These are phyloP conservation scores for Parmelia sp. DNA, from an alignment of 495 filamentous ascomycete genomes.

Conservation along the genomic window DNA sequence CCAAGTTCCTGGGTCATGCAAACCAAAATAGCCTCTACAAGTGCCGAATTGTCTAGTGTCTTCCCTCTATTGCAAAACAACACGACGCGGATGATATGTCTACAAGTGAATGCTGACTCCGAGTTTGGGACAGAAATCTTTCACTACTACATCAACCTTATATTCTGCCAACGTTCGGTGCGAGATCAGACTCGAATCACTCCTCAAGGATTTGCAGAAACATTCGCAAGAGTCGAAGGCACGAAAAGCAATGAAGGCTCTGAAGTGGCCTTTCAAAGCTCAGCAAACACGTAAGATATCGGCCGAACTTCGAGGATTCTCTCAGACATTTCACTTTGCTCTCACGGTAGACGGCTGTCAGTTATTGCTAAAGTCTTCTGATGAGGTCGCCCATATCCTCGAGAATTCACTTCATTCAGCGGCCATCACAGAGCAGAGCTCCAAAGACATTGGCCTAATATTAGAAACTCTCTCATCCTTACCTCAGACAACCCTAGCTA, in stretches of 20 bases:
- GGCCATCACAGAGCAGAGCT: slow-evolving; percentile 1
- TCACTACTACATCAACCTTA: slow-evolving; percentile 10
- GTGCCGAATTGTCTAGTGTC: too few species aligned
- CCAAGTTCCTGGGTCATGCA: too few species aligned
- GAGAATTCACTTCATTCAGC: neutral
- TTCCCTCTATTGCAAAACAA: too few species aligned
- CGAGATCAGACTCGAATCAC: slow-evolving; percentile 6
- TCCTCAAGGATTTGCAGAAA: slow-evolving; percentile 2
- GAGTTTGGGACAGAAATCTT: too few species aligned
- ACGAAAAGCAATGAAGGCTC: neutral
- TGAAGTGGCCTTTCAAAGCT: slow-evolving; percentile 12
- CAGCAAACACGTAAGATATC: neutral
- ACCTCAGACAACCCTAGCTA: neutral
- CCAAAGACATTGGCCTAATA: neutral
- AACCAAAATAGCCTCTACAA: too few species aligned
- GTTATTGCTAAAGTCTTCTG: slow-evolving; percentile 5
- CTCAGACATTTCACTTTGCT: slow-evolving; percentile 6
- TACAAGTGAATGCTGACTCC: too few species aligned
- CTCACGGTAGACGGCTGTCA: slow-evolving; percentile 10
- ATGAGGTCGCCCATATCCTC: neutral
- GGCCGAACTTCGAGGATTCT: neutral
- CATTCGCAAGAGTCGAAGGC: neutral
- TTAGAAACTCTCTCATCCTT: neutral
- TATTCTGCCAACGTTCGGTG: slow-evolving; percentile 3
- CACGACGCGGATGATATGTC: too few species aligned